Base-by-base conservation (phyloP, 176 grass and related monocot species). In the Themeda triandra region DNA sequence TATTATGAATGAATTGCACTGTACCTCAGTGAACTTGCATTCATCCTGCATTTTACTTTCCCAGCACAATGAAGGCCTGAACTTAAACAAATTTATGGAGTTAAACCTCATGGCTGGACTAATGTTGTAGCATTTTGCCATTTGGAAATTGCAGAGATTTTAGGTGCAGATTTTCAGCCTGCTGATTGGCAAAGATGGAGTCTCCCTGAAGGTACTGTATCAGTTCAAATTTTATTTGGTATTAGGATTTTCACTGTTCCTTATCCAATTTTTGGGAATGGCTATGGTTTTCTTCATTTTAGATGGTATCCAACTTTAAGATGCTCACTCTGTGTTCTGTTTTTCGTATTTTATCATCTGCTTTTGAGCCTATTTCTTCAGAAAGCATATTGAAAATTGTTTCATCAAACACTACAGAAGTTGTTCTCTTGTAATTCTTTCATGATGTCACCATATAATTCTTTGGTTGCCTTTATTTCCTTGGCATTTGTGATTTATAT, bases 141-240 rank as follows among this genome's bases (percentile, higher is more conserved):
- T 86, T 89, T 87, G 46, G 29, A 81, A 86, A 82, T 87, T 86
- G 87, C 89, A 99, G 96, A 92, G 81, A 73, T 89, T 66, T 90
- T 99, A 85, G 82, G 89, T 73, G 66, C 93, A 63, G 77, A 54
- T 85, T 99, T 99, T 86, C 82, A 86, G 76, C 85, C 75, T 66
- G 89, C 66, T 82, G 88, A 92, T 71, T 95, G 84, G 87, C 88
- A 96, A 42, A 88, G 79, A 21, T 93, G 95, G 93, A 78, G 71
- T 86, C 91, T 25, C 71, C 86, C 63, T 76, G 93, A 94, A 96
- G 93, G 96, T 99, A 99, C 51, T 65, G 33, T 35, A 80, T 77
- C 66, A 79, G 23, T 69, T 87, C 63, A 79, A n/a, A 63, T 73
- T 66, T 83, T n/a, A 29, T 48, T 79, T 81, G 41, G 39, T 42